These are phyloP conservation scores for Theobroma grandiflorum DNA, from an alignment of 441 rosid genomes.

Conservation along the genomic window DNA sequence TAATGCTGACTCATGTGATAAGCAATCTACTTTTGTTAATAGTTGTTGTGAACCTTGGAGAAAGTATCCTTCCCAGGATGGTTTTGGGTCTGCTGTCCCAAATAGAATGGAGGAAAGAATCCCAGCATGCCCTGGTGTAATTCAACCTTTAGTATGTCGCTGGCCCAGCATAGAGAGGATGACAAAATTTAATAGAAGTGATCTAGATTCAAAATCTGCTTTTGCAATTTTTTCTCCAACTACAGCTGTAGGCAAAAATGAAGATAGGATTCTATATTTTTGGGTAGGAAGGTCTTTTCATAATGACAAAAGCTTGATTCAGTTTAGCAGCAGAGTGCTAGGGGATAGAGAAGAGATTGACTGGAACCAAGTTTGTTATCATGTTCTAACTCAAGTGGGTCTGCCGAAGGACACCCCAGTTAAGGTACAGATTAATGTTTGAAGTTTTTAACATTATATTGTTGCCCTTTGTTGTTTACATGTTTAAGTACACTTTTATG, in stretches of 20 bases:
- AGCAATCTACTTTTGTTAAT: conserved; percentile 44
- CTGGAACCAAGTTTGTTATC: conserved; percentile 64
- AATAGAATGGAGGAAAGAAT: conserved; percentile 36
- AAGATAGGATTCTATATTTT: conserved; percentile 63
- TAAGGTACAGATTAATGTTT: conserved; percentile 55
- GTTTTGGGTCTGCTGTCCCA: conserved; percentile 27
- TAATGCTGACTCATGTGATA: conserved; percentile 41
- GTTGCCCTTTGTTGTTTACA: background rate
- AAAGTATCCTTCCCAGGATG: conserved; percentile 36
- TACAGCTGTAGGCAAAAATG: conserved; percentile 48
- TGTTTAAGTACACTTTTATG: background rate
- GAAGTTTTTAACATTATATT: conserved; percentile 14
- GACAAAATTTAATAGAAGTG: conserved; percentile 44
- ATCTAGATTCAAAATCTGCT: conserved; percentile 72
- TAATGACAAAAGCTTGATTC: conserved; percentile 47
- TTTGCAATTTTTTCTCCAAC: conserved; percentile 58
- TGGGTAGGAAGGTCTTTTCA: conserved; percentile 85
- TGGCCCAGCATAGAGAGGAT: conserved; percentile 85
- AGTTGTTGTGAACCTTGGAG: conserved; percentile 38
- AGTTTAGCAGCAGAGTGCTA: conserved; percentile 44
- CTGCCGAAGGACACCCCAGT: conserved; percentile 69
- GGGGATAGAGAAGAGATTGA: conserved; percentile 53
- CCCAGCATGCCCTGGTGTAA: conserved; percentile 34
- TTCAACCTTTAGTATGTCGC: conserved; percentile 54
- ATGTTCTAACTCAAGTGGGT: conserved; percentile 62